These are phyloP conservation scores for Exophiala calicioides DNA, from an alignment of 2,329 filamentous ascomycete species.

Conservation along the genomic window DNA sequence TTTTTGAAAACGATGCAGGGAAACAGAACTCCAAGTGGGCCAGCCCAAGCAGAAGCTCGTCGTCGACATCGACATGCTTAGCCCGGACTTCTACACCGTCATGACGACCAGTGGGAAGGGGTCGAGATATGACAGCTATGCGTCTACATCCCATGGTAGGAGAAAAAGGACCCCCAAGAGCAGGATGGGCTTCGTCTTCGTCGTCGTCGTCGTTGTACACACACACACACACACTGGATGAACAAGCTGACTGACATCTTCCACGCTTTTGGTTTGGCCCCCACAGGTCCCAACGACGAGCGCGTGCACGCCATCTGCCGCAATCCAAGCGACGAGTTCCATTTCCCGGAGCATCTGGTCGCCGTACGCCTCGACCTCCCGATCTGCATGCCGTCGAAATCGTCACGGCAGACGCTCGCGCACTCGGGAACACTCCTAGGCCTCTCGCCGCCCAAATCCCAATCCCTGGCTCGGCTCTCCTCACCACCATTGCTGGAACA, in stretches of 20 bases:
- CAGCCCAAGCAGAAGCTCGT: conserved; percentile 32
- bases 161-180: too few species aligned
- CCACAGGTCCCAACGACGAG: conserved; percentile 28
- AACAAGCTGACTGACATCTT: too few species aligned
- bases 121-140: conserved; percentile 33
- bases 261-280: too few species aligned
- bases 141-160: conserved; percentile 32
- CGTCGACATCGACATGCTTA: conserved; percentile 37
- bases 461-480: conserved; percentile 32
- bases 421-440: conserved; percentile 35
- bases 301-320: conserved; percentile 32
- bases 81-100: conserved; percentile 35
- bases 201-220: too few species aligned
- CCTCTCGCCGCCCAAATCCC: conserved; percentile 32
- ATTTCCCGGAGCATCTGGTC: conserved; percentile 9
- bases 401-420: conserved; percentile 32
- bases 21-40: conserved; percentile 32
- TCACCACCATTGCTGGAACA: conserved; percentile 30
- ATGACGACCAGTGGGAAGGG: conserved; percentile 35
- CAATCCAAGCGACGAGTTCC: conserved; percentile 30
- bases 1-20: conserved; percentile 27
- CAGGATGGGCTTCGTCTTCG: too few species aligned
- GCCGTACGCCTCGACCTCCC: conserved; percentile 32
- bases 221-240: too few species aligned
- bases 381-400: conserved; percentile 34